phyloP scores from a whole-genome alignment of 2,329 filamentous ascomycete species.

The Colletotrichum paranaense region DNA sequence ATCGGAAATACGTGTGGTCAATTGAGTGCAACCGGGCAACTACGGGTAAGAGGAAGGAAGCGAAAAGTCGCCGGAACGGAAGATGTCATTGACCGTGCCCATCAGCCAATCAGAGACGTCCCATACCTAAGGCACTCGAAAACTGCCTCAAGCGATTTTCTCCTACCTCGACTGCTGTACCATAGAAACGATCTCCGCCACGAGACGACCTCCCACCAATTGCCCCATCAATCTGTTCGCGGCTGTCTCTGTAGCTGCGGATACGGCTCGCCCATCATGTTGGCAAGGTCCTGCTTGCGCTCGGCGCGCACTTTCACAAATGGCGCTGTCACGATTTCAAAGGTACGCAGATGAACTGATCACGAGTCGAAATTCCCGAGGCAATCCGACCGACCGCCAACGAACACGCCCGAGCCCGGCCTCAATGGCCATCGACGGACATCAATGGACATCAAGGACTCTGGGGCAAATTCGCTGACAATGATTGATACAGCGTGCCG shows the following conservation, averaged over 20 bases:
- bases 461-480: conserved; percentile 51
- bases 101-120: conserved; percentile 27
- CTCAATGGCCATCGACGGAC: conserved; percentile 37
- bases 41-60: conserved; percentile 26
- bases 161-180: conserved; percentile 32
- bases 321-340: conserved; percentile 76
- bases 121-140: conserved; percentile 37
- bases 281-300: conserved; percentile 92
- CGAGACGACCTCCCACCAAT: conserved; percentile 45
- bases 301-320: conserved; percentile 87
- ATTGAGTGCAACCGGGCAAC: conserved; percentile 17
- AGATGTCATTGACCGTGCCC: conserved; percentile 28
- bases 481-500: conserved; percentile 63
- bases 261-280: conserved; percentile 75
- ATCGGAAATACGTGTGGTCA: conserved; percentile 23
- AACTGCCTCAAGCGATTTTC: conserved; percentile 37
- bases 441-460: conserved; percentile 24
- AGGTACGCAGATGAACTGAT: conserved; percentile 71
- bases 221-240: conserved; percentile 48
- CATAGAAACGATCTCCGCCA: conserved; percentile 36
- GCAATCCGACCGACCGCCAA: conserved; percentile 40
- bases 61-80: conserved; percentile 32
- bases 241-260: conserved; percentile 49
- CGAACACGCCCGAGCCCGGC: conserved; percentile 22
- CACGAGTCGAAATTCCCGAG: conserved; percentile 48